Evolutionary conservation across 495 filamentous ascomycete species (phyloP).

Genomic region (Margaritispora aquatica): DNA sequence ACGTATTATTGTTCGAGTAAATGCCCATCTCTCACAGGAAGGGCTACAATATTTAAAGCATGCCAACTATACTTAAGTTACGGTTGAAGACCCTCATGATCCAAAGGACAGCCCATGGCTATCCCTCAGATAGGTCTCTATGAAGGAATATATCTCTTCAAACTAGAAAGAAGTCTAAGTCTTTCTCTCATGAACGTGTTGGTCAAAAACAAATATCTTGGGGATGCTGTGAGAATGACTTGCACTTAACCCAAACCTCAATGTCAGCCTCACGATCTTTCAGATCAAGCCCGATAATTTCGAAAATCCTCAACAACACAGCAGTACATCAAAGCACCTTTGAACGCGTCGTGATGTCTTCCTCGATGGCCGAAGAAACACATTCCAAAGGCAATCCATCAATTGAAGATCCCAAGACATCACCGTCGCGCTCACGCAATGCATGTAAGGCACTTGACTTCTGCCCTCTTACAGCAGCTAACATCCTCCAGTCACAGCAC

Average conservation of each 20-base stretch:
- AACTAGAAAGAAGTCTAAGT: too few relatives aligned
- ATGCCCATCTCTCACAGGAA: too few relatives aligned
- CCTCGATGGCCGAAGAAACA: conserved; percentile 22
- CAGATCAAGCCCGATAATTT: background rate
- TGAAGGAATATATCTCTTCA: too few relatives aligned
- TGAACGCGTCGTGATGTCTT: background rate
- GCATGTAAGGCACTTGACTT: conserved; percentile 27
- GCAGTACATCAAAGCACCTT: background rate
- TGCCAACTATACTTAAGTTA: too few relatives aligned
- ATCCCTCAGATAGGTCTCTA: too few relatives aligned
- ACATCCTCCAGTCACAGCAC: conserved; percentile 50
- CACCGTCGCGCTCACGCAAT: conserved; percentile 24
- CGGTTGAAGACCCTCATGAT: too few relatives aligned
- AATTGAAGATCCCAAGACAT: conserved; percentile 20
- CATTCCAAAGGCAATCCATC: conserved; percentile 31
- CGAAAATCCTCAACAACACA: background rate
- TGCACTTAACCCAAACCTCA: background rate
- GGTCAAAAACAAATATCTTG: background rate
- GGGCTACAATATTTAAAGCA: too few relatives aligned
- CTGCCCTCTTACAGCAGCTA: background rate
- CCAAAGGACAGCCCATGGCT: too few relatives aligned
- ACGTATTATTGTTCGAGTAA: too few relatives aligned
- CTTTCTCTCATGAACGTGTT: too few relatives aligned
- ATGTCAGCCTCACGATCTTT: background rate
- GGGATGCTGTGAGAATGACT: background rate